phyloP scores from a whole-genome alignment of 768 basidiomycete genomes.

The Lyophyllum semitale region DNA sequence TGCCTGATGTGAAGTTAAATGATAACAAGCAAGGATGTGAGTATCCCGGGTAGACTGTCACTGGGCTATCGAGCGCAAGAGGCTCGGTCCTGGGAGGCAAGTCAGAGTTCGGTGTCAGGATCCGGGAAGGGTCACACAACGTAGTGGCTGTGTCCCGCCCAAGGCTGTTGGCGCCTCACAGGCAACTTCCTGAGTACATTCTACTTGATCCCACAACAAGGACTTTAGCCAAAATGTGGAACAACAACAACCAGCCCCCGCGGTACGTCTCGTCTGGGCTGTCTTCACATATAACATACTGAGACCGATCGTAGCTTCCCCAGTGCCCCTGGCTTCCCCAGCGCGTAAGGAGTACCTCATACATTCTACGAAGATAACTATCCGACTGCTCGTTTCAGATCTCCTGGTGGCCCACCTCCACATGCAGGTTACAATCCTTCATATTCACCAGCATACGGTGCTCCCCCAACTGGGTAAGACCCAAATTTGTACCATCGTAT shows the following conservation, averaged over 20 bases:
- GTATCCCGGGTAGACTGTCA: no score
- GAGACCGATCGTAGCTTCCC: conserved; percentile 12
- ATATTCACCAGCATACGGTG: conserved; percentile 39
- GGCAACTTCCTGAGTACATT: not conserved
- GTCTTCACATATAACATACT: not conserved
- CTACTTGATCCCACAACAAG: not conserved
- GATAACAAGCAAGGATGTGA: no score
- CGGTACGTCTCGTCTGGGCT: conserved; percentile 7
- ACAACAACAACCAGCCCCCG: conserved; percentile 19
- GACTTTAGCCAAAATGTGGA: conserved; percentile 20
- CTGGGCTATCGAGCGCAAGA: no score
- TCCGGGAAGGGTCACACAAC: not conserved
- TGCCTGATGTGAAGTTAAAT: no score
- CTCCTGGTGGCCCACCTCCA: conserved; percentile 1
- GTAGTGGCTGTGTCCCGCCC: not conserved
- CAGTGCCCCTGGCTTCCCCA: conserved; percentile 16
- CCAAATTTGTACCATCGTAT: not conserved
- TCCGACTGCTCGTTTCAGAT: not conserved
- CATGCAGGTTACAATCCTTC: conserved; percentile 36
- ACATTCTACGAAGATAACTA: not conserved
- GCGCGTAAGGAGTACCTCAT: conserved; percentile 5
- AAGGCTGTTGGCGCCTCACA: not conserved
- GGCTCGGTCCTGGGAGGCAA: no score
- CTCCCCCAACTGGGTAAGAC: conserved; percentile 21
- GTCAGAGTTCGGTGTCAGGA: no score